These are phyloP conservation scores for Trichoderma sp. DNA, from an alignment of 2,329 filamentous ascomycete species.

Conservation along the genomic window DNA sequence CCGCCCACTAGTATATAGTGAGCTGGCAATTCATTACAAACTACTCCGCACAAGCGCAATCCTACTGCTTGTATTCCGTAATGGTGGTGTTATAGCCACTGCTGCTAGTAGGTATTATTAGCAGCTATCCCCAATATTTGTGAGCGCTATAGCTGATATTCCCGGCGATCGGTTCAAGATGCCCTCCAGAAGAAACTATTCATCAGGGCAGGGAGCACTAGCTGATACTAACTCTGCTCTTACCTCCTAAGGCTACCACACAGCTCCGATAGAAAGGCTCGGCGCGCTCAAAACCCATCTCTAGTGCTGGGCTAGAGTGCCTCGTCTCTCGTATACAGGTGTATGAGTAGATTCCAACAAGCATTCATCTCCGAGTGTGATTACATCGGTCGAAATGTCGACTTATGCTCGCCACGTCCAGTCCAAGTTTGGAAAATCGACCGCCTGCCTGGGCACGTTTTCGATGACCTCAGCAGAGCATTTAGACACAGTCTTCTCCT, in stretches of 20 bases:
- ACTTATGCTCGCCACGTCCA: neutral
- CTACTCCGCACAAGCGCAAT: neutral
- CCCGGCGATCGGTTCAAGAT: constrained; percentile 9
- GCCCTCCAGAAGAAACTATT: neutral
- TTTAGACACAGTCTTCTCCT: neutral
- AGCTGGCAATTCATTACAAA: neutral
- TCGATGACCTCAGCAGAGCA: neutral
- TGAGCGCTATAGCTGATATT: constrained; percentile 5
- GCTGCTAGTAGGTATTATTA: neutral
- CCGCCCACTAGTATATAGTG: neutral
- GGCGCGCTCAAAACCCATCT: neutral
- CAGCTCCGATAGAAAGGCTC: neutral
- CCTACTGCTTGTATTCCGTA: neutral
- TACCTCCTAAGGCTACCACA: neutral
- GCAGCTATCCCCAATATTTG: constrained; percentile 6
- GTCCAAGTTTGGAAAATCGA: constrained; percentile 3
- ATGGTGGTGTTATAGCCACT: neutral
- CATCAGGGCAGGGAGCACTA: neutral
- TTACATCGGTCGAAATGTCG: neutral
- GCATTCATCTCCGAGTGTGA: constrained; percentile 8
- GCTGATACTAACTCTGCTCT: neutral
- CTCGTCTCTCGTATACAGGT: neutral
- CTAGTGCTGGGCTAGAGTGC: constrained; percentile 7
- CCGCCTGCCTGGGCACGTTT: neutral
- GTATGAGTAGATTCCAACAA: neutral